Evolutionary conservation across 73 alveolate species (phyloP).

Genomic region (Symbiodinium pilosum): DNA sequence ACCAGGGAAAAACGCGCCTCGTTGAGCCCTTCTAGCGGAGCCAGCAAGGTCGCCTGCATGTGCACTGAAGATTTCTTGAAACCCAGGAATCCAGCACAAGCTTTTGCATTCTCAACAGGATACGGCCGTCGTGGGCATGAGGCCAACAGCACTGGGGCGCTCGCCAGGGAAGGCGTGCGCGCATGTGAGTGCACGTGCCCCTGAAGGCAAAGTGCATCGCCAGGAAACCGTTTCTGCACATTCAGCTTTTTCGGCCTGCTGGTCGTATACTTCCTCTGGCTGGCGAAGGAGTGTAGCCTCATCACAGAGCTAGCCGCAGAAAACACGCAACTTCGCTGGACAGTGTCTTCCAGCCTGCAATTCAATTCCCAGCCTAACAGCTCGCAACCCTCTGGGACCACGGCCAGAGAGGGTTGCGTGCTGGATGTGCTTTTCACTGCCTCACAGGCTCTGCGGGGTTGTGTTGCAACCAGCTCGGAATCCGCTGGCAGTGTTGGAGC

Average conservation of each 20-base stretch:
- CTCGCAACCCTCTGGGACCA: background rate
- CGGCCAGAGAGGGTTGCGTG: background rate
- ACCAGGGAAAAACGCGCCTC: too few relatives aligned
- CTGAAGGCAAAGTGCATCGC: background rate
- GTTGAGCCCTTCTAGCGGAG: background rate
- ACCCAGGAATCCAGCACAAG: too few relatives aligned
- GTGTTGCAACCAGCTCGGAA: too few relatives aligned
- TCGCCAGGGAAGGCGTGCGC: background rate
- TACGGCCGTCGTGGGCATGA: too few relatives aligned
- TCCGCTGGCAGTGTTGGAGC: too few relatives aligned
- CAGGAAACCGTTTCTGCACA: background rate
- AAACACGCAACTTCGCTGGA: too few relatives aligned
- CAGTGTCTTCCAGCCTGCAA: too few relatives aligned
- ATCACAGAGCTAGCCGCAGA: background rate
- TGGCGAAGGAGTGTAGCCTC: background rate
- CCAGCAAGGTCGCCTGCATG: background rate
- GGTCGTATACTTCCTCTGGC: slow-evolving; percentile 13
- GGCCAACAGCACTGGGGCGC: too few relatives aligned
- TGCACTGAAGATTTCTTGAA: too few relatives aligned
- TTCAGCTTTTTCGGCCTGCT: background rate
- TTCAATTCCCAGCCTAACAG: too few relatives aligned
- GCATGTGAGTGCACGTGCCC: background rate
- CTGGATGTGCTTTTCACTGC: background rate
- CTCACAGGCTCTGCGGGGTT: too few relatives aligned
- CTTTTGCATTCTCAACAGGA: too few relatives aligned